Percentiles rank a stretch among this genome's conserved stretches.
phyloP scores from a whole-genome alignment of 2,329 filamentous ascomycete species.

The Monilinia vaccinii-corymbosi region DNA sequence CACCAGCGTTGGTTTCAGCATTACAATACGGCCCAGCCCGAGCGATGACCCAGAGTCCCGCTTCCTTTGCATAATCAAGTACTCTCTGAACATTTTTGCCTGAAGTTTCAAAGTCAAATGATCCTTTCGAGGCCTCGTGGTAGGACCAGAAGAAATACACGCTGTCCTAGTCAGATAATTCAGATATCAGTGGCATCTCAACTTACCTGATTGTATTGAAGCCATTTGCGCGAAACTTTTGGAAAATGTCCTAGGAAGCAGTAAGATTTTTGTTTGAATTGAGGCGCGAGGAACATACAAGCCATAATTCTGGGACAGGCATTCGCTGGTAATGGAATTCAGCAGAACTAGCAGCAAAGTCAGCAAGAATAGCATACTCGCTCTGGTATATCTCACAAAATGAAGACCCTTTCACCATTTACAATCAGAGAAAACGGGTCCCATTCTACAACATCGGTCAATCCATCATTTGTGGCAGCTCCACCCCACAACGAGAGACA shows the following conservation, averaged over 20 bases:
- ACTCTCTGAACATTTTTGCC: conserved; percentile 42
- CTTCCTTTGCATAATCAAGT: conserved; percentile 42
- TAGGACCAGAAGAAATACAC: conserved; percentile 44
- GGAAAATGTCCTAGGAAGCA: conserved; percentile 39
- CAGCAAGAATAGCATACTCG: background rate
- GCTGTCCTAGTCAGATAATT: conserved; percentile 17
- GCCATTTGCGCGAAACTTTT: conserved; percentile 44
- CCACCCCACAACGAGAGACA: conserved; percentile 21
- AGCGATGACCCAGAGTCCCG: conserved; percentile 42
- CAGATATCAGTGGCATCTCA: background rate
- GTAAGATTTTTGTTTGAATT: conserved; percentile 14
- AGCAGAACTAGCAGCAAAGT: conserved; percentile 18
- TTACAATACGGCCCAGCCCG: conserved; percentile 44
- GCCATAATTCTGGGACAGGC: conserved; percentile 44
- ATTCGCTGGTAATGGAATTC: conserved; percentile 47
- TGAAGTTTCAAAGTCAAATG: conserved; percentile 41
- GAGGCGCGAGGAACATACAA: conserved; percentile 19
- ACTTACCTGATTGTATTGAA: conserved; percentile 40
- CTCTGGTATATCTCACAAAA: conserved; percentile 30
- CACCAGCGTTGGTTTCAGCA: conserved; percentile 41
- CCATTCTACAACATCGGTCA: conserved; percentile 40
- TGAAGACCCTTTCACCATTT: conserved; percentile 39
- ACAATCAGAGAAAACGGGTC: conserved; percentile 42
- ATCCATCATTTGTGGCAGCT: conserved; percentile 33
- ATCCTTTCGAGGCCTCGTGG: conserved; percentile 35